Base-by-base conservation (phyloP, 108 stramenopile genomes). In the Cyclotella atomus region DNA sequence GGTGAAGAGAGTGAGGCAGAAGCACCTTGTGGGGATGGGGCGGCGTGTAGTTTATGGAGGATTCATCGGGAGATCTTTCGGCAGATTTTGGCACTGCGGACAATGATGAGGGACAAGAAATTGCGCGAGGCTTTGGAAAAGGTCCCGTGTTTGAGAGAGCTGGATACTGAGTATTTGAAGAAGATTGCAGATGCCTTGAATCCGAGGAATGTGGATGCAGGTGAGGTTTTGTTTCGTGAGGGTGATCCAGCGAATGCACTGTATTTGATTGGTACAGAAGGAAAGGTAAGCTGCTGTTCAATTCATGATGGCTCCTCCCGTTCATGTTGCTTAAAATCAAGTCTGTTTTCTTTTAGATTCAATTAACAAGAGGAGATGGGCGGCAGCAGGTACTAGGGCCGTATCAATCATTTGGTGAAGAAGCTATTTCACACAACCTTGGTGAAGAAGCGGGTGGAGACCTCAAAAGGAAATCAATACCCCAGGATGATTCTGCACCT, bases 1-100 rank as follows among this genome's bases (percentile, higher is more conserved):
- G 65, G 68, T 25, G 81, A 79, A 23, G 27, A 52, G 17, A 36
- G 38, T 38, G 68, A 69, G 28, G 41, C 61, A 0, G 66, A 54
- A 30, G 24, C n/a, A 3, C 49, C 35, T 10, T 50, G 67, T 55
- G 41, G 29, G 36, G 75, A 75, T 59, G 75, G 65, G 15, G 55
- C 41, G 20, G 76, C 76, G 27, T 71, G 76, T 55, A 23, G 21
- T 9, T 27, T 92, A 14, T 92, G 89, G 88, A 84, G 87, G 33
- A 89, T 95, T 44, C 90, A 93, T 53, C 86, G 90, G 52, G 44
- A 62, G 19, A 88, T 89, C n/a, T 96, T 96, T 70, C 83, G 89
- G 44, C 83, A 85, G 47, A 84, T 95, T 45, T 76, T 95, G 52
- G 90, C 89, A 30, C 57, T 80, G 56, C 69, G 76, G 44, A 71